These are phyloP conservation scores for Trypanosomatidae sp. DNA, from an alignment of 208 protist genomes.

Conservation along the genomic window DNA sequence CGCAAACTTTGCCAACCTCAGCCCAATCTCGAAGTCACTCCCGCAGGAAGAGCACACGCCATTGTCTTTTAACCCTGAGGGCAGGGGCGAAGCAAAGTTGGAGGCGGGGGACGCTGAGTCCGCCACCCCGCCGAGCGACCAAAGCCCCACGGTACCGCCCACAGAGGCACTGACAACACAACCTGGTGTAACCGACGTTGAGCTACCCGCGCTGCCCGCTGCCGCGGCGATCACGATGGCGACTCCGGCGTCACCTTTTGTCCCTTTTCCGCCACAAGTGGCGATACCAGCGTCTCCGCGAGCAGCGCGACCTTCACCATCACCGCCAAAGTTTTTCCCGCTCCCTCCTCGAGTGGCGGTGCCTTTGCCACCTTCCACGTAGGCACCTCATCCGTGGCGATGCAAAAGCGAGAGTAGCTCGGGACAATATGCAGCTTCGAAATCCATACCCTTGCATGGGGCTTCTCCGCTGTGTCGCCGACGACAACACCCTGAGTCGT, in stretches of 20 bases:
- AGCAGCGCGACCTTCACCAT: not conserved
- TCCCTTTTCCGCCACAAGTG: conserved; percentile 6
- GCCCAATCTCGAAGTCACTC: not conserved
- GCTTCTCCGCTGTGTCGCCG: not conserved
- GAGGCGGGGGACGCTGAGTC: not conserved
- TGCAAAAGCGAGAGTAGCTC: not conserved
- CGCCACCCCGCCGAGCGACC: not conserved
- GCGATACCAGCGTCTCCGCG: conserved; percentile 1
- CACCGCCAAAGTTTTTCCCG: not conserved
- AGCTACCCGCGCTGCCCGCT: not conserved
- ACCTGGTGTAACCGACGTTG: not conserved
- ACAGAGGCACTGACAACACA: not conserved
- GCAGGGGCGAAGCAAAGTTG: not conserved
- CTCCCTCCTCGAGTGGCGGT: conserved; percentile 5
- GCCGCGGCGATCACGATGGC: not conserved
- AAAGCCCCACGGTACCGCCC: not conserved
- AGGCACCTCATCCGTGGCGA: not conserved
- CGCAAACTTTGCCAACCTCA: not conserved
- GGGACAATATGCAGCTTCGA: too few relatives aligned
- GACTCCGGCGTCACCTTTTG: not conserved
- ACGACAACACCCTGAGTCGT: too few relatives aligned
- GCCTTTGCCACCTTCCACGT: not conserved
- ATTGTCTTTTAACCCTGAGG: conserved; percentile 4
- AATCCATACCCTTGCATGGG: not conserved
- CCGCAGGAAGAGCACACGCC: conserved; percentile 1